Percentiles rank a stretch among this genome's conserved stretches.
Conservation (phyloP, 148 eudicot genomes). For the Nepenthes mirabilis region DNA sequence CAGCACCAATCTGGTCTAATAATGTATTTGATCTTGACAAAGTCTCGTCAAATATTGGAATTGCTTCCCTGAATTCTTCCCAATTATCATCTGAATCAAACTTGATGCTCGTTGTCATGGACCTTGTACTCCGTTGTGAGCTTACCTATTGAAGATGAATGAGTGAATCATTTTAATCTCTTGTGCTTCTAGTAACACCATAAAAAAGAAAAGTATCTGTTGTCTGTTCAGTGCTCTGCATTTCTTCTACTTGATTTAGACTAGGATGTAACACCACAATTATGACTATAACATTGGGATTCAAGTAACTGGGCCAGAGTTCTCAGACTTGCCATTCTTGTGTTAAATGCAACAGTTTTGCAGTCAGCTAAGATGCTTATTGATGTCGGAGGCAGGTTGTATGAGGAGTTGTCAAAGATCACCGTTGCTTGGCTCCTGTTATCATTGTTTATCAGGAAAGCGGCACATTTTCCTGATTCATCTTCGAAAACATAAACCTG, state of each 20-base stretch:
- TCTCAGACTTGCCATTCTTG: constrained; percentile 18
- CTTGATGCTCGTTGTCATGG: constrained; percentile 3
- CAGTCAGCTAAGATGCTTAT: constrained; percentile 44
- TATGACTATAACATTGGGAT: background rate
- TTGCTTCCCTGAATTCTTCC: constrained; percentile 24
- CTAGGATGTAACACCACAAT: background rate
- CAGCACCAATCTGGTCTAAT: constrained; percentile 35
- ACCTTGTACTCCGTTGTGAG: constrained; percentile 24
- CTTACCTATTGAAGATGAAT: constrained; percentile 8
- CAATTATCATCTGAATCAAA: constrained; percentile 23
- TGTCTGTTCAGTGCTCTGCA: background rate
- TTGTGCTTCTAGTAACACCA: background rate
- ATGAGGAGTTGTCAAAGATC: constrained; percentile 29
- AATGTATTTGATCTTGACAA: constrained; percentile 20
- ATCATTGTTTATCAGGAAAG: constrained; percentile 37
- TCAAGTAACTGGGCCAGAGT: background rate
- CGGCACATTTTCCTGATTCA: constrained; percentile 23
- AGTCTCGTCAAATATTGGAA: constrained; percentile 18
- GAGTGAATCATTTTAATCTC: background rate
- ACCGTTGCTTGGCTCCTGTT: constrained; percentile 10
- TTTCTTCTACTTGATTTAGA: background rate
- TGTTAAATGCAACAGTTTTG: constrained; percentile 23
- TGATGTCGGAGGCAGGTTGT: constrained; percentile 32
- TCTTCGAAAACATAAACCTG: constrained; percentile 41
- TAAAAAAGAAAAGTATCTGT: background rate